Base-by-base conservation (phyloP, 2,329 filamentous ascomycete species). In the Colletotrichum tropicicola region DNA sequence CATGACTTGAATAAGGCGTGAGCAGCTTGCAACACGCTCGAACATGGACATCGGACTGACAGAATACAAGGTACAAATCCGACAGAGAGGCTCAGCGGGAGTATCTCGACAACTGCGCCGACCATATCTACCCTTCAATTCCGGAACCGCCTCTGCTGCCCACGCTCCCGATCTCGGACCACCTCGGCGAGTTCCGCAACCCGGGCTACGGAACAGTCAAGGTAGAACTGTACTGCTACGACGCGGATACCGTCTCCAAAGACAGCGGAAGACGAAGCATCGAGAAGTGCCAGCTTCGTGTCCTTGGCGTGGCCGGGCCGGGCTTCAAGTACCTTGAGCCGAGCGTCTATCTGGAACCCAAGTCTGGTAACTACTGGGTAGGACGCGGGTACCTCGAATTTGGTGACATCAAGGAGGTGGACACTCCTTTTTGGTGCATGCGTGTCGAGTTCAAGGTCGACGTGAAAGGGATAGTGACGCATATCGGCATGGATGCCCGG, bases 111-210 rank as follows among this genome's bases (percentile, higher is more conserved):
- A 69, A 67, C 10, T 73, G 71, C n/a, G 66, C 65, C 12, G 49
- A 61, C 1, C 35, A 48, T 12, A 23, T 71, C 2, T 72, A 68
- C 28, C 69, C 70, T 2, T 66, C 53, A 1, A n/a, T 59, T 2
- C 53, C 55, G 2, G 49, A 43, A 17, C 57, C 65, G 27, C 73
- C 76, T 5, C 72, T 78, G 3, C 67, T 73, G 5, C 74, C 77
- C 4, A 72, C 74, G 3, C 70, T 77, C n/a, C 78, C 79, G 69
- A 75, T 81, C 71, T 74, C 78, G 59, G 75, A 78, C 52, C 80
- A 80, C 53, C 73, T 78, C 9, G 79, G 79, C 55, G 75, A 78
- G 54, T 81, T 80, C 69, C 74, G 75, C 62, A 75, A 81, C 70
- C 51, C 58, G 1, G 69, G 70, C 13, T 73, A 72, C 19, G 70